Conservation (phyloP, 768 basidiomycete species). For the Phylloporus rhodoxanthus region DNA sequence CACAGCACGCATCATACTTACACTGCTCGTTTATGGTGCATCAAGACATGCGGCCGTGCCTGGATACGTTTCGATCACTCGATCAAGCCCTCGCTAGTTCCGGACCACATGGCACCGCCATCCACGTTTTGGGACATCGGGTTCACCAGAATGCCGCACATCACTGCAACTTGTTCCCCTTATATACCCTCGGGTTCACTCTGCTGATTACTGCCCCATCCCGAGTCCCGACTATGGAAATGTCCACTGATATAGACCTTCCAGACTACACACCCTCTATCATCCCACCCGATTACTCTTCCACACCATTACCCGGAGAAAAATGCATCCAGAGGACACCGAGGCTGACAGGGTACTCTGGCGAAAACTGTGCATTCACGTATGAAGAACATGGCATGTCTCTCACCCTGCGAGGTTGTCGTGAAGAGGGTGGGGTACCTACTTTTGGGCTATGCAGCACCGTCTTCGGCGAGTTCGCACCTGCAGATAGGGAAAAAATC, state of each 20-base stretch:
- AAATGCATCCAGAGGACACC: conserved; percentile 47
- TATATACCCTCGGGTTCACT: conserved; percentile 16
- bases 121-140: neutral
- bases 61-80: conserved; percentile 9
- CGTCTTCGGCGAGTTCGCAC: conserved; percentile 26
- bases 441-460: conserved; percentile 28
- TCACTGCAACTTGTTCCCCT: conserved; percentile 6
- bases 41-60: neutral
- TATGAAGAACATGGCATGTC: conserved; percentile 29
- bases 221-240: conserved; percentile 10
- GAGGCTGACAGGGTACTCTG: conserved; percentile 1
- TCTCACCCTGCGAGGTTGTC: conserved; percentile 27
- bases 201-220: conserved; percentile 3
- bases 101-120: conserved; percentile 12
- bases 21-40: neutral
- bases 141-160: conserved; percentile 4
- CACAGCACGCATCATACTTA: neutral
- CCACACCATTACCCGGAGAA: conserved; percentile 47
- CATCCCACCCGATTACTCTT: conserved; percentile 53
- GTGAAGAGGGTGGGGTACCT: conserved; percentile 26
- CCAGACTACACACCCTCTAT: conserved; percentile 52
- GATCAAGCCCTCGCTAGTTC: conserved; percentile 16
- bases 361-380: conserved; percentile 25
- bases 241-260: conserved; percentile 18
- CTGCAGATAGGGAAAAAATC: conserved; percentile 21